These are phyloP conservation scores for Madurella mycetomatis DNA, from an alignment of 2,329 filamentous ascomycete species.

Conservation along the genomic window DNA sequence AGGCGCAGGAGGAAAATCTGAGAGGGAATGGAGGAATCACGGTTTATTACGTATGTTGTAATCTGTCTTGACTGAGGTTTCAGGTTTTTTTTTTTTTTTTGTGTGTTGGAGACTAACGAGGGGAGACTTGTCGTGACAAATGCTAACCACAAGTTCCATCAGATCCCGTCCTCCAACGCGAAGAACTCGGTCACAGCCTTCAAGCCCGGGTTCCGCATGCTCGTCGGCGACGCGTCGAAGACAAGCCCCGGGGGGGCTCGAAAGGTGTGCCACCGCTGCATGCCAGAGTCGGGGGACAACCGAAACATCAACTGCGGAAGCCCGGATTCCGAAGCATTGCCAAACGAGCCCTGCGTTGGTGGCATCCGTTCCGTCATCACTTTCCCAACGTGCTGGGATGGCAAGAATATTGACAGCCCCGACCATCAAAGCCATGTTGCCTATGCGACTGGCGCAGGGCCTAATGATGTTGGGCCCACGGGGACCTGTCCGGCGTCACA, in stretches of 20 bases:
- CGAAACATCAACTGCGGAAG: conserved; percentile 26
- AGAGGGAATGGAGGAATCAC: conserved; percentile 22
- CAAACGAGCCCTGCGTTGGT: conserved; percentile 9
- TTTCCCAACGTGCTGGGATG: conserved; percentile 51
- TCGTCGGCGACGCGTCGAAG: conserved; percentile 31
- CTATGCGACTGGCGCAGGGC: conserved; percentile 6
- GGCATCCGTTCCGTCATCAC: conserved; percentile 23
- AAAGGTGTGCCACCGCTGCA: conserved; percentile 30
- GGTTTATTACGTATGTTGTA: conserved; percentile 16
- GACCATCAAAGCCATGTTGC: conserved; percentile 36
- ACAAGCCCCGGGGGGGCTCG: conserved; percentile 26
- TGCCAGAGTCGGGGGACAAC: conserved; percentile 29
- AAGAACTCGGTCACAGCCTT: conserved; percentile 37
- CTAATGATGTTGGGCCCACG: conserved; percentile 4
- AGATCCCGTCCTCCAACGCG: conserved; percentile 21
- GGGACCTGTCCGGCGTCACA: conserved; percentile 33
- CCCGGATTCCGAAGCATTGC: conserved; percentile 32
- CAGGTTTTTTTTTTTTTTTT: too few species aligned
- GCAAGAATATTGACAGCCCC: conserved; percentile 42
- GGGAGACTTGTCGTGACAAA: too few species aligned
- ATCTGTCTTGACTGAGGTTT: too few species aligned
- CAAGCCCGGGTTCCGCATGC: conserved; percentile 30
- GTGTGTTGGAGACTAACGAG: too few species aligned
- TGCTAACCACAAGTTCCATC: too few species aligned
- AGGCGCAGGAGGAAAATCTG: conserved; percentile 9